phyloP scores from a whole-genome alignment of 2,329 filamentous ascomycete species.

The Aspergillus tubingensis region DNA sequence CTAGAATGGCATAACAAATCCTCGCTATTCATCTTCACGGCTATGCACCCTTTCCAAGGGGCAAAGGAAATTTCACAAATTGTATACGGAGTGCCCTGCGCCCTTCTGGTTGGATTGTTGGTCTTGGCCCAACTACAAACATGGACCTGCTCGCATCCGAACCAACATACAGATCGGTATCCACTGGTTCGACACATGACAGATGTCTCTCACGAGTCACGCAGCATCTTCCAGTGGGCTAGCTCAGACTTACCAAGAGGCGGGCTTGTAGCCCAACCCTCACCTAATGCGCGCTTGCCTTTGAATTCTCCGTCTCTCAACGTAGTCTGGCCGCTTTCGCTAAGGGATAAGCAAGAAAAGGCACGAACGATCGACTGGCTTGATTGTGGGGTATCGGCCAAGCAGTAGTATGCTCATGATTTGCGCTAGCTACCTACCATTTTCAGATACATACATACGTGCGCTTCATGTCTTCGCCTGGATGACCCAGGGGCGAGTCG shows the following conservation, averaged over 20 bases:
- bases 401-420: neutral
- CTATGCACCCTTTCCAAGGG: neutral
- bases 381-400: neutral
- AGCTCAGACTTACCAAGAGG: neutral
- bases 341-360: neutral
- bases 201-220: neutral
- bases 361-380: slow-evolving; percentile 5
- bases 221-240: neutral
- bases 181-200: slow-evolving; percentile 3
- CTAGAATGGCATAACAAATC: neutral
- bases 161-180: slow-evolving; percentile 1
- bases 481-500: neutral
- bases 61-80: neutral
- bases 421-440: neutral
- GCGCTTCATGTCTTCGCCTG: neutral
- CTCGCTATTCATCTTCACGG: neutral
- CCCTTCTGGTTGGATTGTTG: slow-evolving; percentile 6
- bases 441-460: neutral
- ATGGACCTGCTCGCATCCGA: slow-evolving; percentile 9
- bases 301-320: neutral
- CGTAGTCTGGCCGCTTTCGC: neutral
- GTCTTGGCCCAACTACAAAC: slow-evolving; percentile 2
- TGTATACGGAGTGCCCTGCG: neutral
- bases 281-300: neutral
- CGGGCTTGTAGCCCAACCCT: neutral